Evolutionary conservation across 2,329 filamentous ascomycete species (phyloP), one percentile per base, ranked within the genome.

Genomic region (Stagonosporopsis chrysanthemi): DNA sequence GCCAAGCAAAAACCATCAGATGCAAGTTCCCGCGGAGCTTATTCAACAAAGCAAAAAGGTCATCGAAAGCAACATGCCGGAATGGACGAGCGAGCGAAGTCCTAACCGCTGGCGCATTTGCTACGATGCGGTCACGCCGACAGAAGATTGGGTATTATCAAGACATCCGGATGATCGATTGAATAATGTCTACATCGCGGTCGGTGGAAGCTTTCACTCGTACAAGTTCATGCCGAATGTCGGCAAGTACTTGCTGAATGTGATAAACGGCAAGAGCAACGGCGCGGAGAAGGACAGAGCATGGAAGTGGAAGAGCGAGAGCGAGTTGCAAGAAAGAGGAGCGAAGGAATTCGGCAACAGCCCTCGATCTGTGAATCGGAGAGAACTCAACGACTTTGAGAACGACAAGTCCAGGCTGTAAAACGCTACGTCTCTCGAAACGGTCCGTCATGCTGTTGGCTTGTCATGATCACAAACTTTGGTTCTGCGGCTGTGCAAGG

Each of bases 221-320:
- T 88, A 83, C 81, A 88, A 89, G 70, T 88, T 90, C 66, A 75
- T 89, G 24, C 86, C 86, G 0, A 83, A 83, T 23, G 83, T 87
- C 61, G 86, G 86, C 3, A 82, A 83, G 56, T 88, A 88, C 70
- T 78, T 86, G 54, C 76, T 79, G 28, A 79, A 84, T 31, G 66
- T 78, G 0, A 42, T 79, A 12, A 62, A 68, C 4, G 75, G 68
- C 1, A 58, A 68, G 46, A 71, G 70, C 24, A 78, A 77, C 33
- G 76, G 75, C 1, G 65, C 65, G 6, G 73, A 76, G 42, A 77
- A 72, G 48, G 75, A 78, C 38, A 19, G 42, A 12, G 63, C 66
- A 4, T 77, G 74, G 74, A 59, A 47, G n/a, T 76, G 74, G 74
- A 77, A 77, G 56, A 67, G 45, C n/a, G 55, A 55, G 12, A 48